A percentile compares a stretch with the other conserved stretches of the same genome.
Evolutionary conservation across 805 yeast genomes (phyloP).

Genomic region (Kodamaea laetipori): DNA sequence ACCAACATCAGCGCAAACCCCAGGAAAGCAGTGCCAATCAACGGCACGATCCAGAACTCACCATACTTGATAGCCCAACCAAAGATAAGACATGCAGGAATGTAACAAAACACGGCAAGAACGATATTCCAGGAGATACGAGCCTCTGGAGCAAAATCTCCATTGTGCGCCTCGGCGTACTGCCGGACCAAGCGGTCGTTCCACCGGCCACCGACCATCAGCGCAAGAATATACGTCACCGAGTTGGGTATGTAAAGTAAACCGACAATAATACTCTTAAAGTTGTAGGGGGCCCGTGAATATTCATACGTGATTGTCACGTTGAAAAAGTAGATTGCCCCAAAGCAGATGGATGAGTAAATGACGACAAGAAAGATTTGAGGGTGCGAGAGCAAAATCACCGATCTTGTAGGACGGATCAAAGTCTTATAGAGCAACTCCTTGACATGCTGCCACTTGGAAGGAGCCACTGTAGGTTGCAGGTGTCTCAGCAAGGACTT

Average conservation of each 20-base stretch:
- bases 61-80: conserved; percentile 80
- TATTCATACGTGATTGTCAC: conserved; percentile 68
- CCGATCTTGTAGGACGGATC: conserved; percentile 61
- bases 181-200: conserved; percentile 60
- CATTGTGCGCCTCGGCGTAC: conserved; percentile 59
- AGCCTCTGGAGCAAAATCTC: conserved; percentile 72
- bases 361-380: conserved; percentile 69
- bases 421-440: conserved; percentile 47
- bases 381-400: conserved; percentile 65
- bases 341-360: conserved; percentile 73
- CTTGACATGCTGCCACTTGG: conserved; percentile 25
- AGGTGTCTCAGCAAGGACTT: conserved; percentile 13
- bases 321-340: conserved; percentile 70
- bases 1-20: conserved; percentile 85
- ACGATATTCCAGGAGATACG: conserved; percentile 75
- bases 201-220: conserved; percentile 81
- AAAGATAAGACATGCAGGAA: conserved; percentile 66
- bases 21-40: conserved; percentile 77
- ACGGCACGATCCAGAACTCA: conserved; percentile 74
- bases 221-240: conserved; percentile 70
- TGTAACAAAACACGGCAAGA: conserved; percentile 61
- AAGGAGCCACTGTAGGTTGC: conserved; percentile 8
- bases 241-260: conserved; percentile 83
- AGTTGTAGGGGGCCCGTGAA: conserved; percentile 67
- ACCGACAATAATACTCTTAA: conserved; percentile 66